Evolutionary conservation across 2,329 filamentous ascomycete genomes (phyloP), one percentile per base, ranked within the genome.

Genomic region (Fusarium secorum): DNA sequence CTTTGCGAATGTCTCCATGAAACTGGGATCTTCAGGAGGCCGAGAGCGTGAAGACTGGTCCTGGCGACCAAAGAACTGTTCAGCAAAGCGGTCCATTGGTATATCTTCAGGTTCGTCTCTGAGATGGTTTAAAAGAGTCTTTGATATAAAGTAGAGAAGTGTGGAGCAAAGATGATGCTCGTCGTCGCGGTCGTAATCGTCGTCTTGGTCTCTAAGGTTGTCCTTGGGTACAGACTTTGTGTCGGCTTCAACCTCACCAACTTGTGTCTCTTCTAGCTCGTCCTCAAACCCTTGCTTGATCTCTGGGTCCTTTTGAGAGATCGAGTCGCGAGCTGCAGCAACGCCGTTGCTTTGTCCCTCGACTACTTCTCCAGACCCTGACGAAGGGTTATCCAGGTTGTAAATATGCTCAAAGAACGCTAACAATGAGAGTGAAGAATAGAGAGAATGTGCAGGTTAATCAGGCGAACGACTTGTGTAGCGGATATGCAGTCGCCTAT

Each of bases 1-100:
- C 51, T 70, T 74, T 41, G 74, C 73, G 38, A 76, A 64, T 4
- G 63, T 69, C 53, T 76, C 73, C 58, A 74, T 64, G 46, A 76
- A 72, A 51, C 74, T 72, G n/a, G 58, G 46, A 15, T 63, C 57
- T 11, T 76, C 68, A 26, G 57, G 60, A 15, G 56, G 60, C 17
- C 63, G 58, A 30, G 68, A 49, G 5, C 65, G 60, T 15, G 69
- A 60, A 39, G 64, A 36, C 24, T 52, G 65, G n/a, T 61, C 58
- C 35, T 70, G 68, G 5, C 71, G 57, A 24, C 72, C 72, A 41
- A 76, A 71, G 41, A 76, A 36, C 18, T 76, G 74, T 24, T 76
- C 68, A 20, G 74, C 64, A 55, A 76, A 74, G 20, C 69, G 68
- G 20, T 76, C 74, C 74, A 76, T 76, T 17, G 36, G 35, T 13